phyloP scores from a whole-genome alignment of 441 rosid genomes.

The Arabidopsis hybrid region DNA sequence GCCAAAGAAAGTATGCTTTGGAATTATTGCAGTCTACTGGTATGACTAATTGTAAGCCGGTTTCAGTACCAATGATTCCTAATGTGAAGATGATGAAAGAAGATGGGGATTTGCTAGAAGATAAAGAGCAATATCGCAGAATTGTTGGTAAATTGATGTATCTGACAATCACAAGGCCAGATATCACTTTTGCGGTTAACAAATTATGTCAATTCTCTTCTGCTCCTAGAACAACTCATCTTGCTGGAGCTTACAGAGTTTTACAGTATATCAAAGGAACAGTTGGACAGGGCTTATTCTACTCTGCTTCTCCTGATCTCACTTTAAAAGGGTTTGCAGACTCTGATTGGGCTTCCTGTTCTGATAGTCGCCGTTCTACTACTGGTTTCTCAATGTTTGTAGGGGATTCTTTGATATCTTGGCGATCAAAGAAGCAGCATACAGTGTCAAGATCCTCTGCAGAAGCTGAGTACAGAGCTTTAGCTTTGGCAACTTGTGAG shows the following conservation, averaged over 20 bases:
- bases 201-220: neutral
- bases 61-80: neutral
- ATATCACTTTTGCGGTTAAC: neutral
- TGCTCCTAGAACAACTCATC: neutral
- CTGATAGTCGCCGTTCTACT: neutral
- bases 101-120: neutral
- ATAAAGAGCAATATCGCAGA: neutral
- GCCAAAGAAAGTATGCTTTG: no score
- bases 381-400: neutral
- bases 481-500: neutral
- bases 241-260: neutral
- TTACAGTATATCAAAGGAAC: neutral
- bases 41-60: neutral
- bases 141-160: neutral
- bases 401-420: neutral
- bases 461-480: neutral
- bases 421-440: neutral
- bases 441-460: neutral
- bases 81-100: neutral
- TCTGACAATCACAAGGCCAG: neutral
- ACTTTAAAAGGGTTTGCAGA: neutral
- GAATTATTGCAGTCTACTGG: neutral
- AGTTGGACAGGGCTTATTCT: neutral
- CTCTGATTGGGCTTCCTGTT: neutral
- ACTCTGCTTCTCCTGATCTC: neutral